These are phyloP conservation scores for Rhizophagus sp. DNA, from an alignment of 192 early-diverging fungal species.

Conservation along the genomic window DNA sequence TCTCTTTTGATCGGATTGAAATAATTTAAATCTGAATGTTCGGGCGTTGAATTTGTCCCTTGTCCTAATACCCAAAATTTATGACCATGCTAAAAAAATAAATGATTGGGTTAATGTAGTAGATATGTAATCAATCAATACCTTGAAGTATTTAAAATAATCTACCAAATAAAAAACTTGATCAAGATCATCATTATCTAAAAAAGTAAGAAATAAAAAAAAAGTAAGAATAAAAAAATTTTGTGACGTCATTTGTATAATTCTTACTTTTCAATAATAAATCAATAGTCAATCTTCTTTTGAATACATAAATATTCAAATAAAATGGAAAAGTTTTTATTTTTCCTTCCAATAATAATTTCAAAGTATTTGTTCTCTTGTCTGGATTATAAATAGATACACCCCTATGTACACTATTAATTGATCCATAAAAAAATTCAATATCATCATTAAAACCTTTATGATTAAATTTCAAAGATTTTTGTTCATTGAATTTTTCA, in stretches of 20 bases:
- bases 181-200: constrained; percentile 30
- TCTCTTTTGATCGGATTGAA: constrained; percentile 40
- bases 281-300: background rate
- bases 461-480: background rate
- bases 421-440: background rate
- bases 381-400: background rate
- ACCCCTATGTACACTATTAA: background rate
- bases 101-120: constrained; percentile 19
- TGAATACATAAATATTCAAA: constrained; percentile 2
- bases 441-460: background rate
- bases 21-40: constrained; percentile 25
- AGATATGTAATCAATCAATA: no score
- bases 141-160: constrained; percentile 25
- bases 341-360: background rate
- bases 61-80: constrained; percentile 44
- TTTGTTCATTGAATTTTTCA: background rate
- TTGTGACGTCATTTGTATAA: background rate
- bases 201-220: no score
- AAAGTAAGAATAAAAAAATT: constrained; percentile 17
- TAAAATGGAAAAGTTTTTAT: background rate
- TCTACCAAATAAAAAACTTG: constrained; percentile 22
- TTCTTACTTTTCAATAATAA: background rate
- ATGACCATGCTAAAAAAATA: constrained; percentile 47
- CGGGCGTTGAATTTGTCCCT: constrained; percentile 39
- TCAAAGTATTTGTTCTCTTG: background rate